Evolutionary conservation across 2,329 filamentous ascomycete genomes (phyloP).

Genomic region (Fusarium robinianum): DNA sequence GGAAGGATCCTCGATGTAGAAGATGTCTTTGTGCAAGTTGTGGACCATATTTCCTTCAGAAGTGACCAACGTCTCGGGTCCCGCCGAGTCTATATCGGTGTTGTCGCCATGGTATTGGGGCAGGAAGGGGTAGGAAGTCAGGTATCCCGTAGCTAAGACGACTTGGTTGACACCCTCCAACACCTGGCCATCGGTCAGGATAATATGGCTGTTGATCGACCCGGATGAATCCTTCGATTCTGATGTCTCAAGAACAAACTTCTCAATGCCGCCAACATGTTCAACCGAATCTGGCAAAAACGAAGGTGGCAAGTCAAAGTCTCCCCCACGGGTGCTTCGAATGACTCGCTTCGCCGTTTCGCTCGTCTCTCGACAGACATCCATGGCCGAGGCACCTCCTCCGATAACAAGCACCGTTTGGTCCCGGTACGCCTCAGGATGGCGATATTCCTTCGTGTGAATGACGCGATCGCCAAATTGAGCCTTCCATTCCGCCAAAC

Average conservation of each 20-base stretch:
- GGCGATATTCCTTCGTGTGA: constrained; percentile 75
- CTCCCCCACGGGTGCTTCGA: constrained; percentile 60
- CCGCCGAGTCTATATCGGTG: constrained; percentile 49
- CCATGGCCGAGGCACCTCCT: constrained; percentile 51
- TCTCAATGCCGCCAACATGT: constrained; percentile 56
- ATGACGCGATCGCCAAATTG: constrained; percentile 57
- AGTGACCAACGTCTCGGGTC: constrained; percentile 61
- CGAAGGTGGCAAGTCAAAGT: constrained; percentile 59
- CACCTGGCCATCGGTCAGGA: constrained; percentile 56
- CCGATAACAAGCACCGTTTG: constrained; percentile 60
- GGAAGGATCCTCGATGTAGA: constrained; percentile 69
- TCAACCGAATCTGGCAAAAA: constrained; percentile 58
- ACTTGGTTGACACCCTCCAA: constrained; percentile 63
- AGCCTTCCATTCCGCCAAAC: constrained; percentile 61
- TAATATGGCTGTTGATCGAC: constrained; percentile 54
- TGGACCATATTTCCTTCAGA: constrained; percentile 65
- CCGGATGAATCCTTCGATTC: constrained; percentile 28
- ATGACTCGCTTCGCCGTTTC: constrained; percentile 46
- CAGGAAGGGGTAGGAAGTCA: constrained; percentile 69
- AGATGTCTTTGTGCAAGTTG: constrained; percentile 72
- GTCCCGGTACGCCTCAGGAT: constrained; percentile 58
- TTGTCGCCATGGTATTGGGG: constrained; percentile 50
- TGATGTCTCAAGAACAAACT: constrained; percentile 42
- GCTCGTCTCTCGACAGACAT: constrained; percentile 48
- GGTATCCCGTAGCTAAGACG: constrained; percentile 71